A percentile compares a stretch with the other conserved stretches of the same genome.
These are phyloP conservation scores for Pseudocercospora eumusae DNA, from an alignment of 2,329 filamentous ascomycete species.

Conservation along the genomic window DNA sequence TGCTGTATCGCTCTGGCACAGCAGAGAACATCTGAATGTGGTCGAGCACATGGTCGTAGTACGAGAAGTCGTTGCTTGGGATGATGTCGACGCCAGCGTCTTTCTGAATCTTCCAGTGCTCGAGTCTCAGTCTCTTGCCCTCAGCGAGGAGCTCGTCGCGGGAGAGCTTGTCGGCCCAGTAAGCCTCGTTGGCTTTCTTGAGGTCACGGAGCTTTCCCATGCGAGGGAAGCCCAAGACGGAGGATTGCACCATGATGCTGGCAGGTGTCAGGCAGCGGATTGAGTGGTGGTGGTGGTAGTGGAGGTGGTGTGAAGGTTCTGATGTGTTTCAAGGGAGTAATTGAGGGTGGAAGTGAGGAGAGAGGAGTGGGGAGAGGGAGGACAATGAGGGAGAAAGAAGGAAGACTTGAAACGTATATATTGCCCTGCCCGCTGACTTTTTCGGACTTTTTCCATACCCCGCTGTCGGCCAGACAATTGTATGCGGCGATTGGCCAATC, in stretches of 20 bases:
- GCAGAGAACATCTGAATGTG: conserved; percentile 98
- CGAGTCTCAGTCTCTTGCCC: conserved; percentile 93
- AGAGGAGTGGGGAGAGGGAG: conserved; percentile 5
- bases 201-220: conserved; percentile 98
- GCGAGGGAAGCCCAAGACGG: conserved; percentile 95
- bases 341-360: conserved; percentile 1
- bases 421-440: conserved; percentile 4
- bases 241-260: conserved; percentile 54
- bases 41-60: conserved; percentile 96
- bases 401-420: neutral
- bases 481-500: conserved; percentile 1
- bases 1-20: conserved; percentile 89
- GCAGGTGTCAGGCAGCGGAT: conserved; percentile 20
- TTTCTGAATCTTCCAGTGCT: conserved; percentile 99
- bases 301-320: neutral
- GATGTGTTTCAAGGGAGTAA: neutral
- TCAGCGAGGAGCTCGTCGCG: conserved; percentile 87
- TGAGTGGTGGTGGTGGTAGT: conserved; percentile 15
- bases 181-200: conserved; percentile 99
- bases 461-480: conserved; percentile 7
- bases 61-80: conserved; percentile 98
- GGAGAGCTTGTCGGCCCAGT: conserved; percentile 93
- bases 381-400: neutral
- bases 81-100: conserved; percentile 96
- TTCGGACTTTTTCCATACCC: conserved; percentile 10